Conservation (phyloP, 2,329 filamentous ascomycete species). For the Verruconis gallopava region DNA sequence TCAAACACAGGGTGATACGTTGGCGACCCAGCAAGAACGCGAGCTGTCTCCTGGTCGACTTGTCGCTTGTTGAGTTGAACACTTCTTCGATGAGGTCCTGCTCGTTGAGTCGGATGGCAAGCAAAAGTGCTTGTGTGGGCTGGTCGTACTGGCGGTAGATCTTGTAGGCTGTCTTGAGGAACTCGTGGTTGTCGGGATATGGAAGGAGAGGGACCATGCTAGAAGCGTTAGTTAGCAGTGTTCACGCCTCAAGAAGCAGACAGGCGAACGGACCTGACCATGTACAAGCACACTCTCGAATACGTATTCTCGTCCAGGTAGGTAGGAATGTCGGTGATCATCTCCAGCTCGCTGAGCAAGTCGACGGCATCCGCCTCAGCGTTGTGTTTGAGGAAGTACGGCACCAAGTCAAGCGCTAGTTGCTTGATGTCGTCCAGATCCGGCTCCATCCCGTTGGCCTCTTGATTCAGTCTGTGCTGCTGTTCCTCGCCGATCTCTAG, state of each 20-base stretch:
- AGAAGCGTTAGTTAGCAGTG: no score
- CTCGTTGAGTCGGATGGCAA: slow-evolving; percentile 90
- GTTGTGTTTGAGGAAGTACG: slow-evolving; percentile 93
- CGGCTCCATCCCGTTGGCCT: slow-evolving; percentile 43
- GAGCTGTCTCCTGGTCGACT: slow-evolving; percentile 79
- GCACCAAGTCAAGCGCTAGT: slow-evolving; percentile 72
- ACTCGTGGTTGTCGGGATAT: slow-evolving; percentile 92
- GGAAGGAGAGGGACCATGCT: slow-evolving; percentile 95
- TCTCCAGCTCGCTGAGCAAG: slow-evolving; percentile 91
- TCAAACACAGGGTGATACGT: slow-evolving; percentile 66
- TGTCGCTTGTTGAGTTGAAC: slow-evolving; percentile 68
- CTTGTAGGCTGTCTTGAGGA: slow-evolving; percentile 80
- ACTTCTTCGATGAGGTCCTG: slow-evolving; percentile 67
- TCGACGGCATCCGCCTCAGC: slow-evolving; percentile 97
- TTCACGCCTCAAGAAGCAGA: no score
- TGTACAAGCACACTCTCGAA: slow-evolving; percentile 84
- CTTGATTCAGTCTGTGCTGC: slow-evolving; percentile 71
- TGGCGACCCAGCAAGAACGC: slow-evolving; percentile 87
- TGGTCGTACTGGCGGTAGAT: slow-evolving; percentile 93
- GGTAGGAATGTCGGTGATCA: slow-evolving; percentile 80
- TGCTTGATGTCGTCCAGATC: slow-evolving; percentile 67
- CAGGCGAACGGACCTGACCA: slow-evolving; percentile 51
- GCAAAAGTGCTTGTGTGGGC: slow-evolving; percentile 80
- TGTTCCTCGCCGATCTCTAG: slow-evolving; percentile 94
- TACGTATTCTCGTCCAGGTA: slow-evolving; percentile 94